Evolutionary conservation across 176 grass and related monocot species (phyloP).

Genomic region (Zoysia pacifica): DNA sequence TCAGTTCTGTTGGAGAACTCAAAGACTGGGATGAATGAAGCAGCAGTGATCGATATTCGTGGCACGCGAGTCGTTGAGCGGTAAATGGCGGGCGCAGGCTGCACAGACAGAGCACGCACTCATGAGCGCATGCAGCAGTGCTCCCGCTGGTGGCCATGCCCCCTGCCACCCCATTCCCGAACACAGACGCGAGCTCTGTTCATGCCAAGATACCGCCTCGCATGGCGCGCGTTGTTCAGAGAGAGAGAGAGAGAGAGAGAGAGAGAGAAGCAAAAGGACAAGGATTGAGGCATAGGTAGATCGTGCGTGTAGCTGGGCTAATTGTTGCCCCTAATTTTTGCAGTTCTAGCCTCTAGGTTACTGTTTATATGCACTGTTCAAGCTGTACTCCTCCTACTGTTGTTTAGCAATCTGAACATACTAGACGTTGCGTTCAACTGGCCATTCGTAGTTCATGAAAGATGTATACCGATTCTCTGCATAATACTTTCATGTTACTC

Average conservation of each 20-base stretch:
- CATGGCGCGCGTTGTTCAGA: not conserved
- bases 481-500: no score
- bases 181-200: conserved; percentile 1
- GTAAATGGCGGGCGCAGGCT: no score
- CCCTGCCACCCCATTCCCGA: not conserved
- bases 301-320: not conserved
- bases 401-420: not conserved
- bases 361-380: not conserved
- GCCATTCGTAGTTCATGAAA: not conserved
- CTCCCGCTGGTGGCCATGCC: not conserved
- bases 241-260: not conserved
- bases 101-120: no score
- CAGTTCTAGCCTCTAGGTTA: no score
- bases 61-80: no score
- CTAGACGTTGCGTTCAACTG: not conserved
- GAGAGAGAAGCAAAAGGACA: no score
- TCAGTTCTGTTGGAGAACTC: no score
- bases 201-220: not conserved
- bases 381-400: not conserved
- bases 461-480: no score
- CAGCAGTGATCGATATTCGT: no score
- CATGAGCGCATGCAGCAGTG: not conserved
- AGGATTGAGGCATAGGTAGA: no score
- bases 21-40: no score
- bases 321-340: not conserved